Evolutionary conservation across 805 yeast species (phyloP).

Genomic region (Metschnikowia picachoensis): DNA sequence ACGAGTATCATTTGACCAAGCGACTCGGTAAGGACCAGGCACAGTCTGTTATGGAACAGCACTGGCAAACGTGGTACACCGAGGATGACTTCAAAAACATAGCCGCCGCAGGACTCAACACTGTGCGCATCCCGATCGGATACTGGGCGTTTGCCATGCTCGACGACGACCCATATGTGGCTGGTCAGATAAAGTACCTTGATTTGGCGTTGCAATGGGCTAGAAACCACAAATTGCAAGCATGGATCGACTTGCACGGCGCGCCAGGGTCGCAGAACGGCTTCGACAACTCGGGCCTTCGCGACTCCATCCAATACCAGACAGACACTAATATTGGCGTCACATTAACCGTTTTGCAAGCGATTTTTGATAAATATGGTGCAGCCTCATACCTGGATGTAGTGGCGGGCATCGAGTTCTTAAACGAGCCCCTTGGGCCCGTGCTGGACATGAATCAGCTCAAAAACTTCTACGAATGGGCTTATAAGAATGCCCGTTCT

Average conservation of each 20-base stretch:
- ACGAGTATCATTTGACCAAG: constrained; percentile 70
- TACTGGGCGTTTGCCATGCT: constrained; percentile 82
- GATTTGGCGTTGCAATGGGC: constrained; percentile 82
- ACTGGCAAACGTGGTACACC: constrained; percentile 77
- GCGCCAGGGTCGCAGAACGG: constrained; percentile 98
- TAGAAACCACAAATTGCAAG: constrained; percentile 55
- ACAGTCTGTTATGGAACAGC: constrained; percentile 43
- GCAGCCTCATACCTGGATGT: constrained; percentile 58
- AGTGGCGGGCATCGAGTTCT: constrained; percentile 75
- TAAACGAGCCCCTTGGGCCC: constrained; percentile 89
- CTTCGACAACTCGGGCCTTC: constrained; percentile 86
- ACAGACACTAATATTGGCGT: constrained; percentile 20
- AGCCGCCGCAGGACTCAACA: constrained; percentile 62
- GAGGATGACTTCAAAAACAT: constrained; percentile 68
- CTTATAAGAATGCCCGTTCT: constrained; percentile 64
- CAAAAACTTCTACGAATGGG: constrained; percentile 56
- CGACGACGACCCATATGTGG: constrained; percentile 77
- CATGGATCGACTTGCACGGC: constrained; percentile 92
- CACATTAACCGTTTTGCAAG: constrained; percentile 53
- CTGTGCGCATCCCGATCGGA: constrained; percentile 88
- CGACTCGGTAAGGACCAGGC: constrained; percentile 61
- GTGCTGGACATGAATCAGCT: constrained; percentile 55
- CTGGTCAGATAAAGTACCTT: constrained; percentile 70
- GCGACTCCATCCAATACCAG: constrained; percentile 43
- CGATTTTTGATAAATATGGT: constrained; percentile 63